Base-by-base conservation (phyloP, 1,284 basidiomycete species). In the Phylloboletellus chloephorus region DNA sequence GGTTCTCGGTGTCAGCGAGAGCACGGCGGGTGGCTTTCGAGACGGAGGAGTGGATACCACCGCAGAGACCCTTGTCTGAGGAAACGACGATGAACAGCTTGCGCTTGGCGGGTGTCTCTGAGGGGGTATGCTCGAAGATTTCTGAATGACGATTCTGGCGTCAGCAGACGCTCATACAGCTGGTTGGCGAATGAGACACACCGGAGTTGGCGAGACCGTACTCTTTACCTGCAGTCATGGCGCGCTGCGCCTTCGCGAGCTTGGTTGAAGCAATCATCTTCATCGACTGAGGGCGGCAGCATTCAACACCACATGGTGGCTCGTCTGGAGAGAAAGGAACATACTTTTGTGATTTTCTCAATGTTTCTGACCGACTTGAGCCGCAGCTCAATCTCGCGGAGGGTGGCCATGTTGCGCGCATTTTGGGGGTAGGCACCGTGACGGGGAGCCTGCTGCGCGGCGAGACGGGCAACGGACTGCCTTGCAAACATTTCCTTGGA, bases 241-340 rank as follows among this genome's bases (percentile, higher is more conserved):
- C 93, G 59, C 85, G 79, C 75, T 94, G 90, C 44, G 95, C 94
- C 73, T 95, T 95, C 64, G 82, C 80, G 44, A 98, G 82, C 70
- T 96, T 95, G 48, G 94, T 97, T 41, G 95, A 96, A 46, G 95
- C 96, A 77, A 98, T 96, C 79, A 94, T 91, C 78, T 97, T 98
- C 95, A 98, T 98, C 44, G 94, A 97, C 91, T 96, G 59, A 5
- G 48, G 31, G 29, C 28, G 19, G 34, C 31, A 29, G 15, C 31
- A 19, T 30, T 45, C 31, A 49, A 19, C 31, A 26, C 32, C 33
- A n/a, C n/a, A n/a, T n/a, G n/a, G n/a, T n/a, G n/a, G n/a, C n/a
- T n/a, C n/a, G n/a, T n/a, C n/a, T n/a, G n/a, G n/a, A n/a, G 32
- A 31, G 24, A 44, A 12, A 17, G 32, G n/a, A 35, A 67, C 80